phyloP scores from a whole-genome alignment of 805 yeast species.

The Pichia insulana region DNA sequence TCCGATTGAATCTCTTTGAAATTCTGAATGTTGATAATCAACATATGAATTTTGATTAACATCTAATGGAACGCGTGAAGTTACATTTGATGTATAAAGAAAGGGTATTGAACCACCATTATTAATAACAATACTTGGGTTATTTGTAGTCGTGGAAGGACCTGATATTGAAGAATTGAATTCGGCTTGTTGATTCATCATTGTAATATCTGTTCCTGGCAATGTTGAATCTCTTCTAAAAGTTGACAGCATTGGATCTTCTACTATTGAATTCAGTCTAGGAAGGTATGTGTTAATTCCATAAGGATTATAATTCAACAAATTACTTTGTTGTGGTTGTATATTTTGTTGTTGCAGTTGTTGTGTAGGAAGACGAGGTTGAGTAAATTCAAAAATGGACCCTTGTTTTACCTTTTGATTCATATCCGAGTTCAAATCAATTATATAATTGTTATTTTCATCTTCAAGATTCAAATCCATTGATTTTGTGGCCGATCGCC shows the following conservation, averaged over 20 bases:
- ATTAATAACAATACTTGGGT: not conserved
- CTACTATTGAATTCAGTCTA: constrained; percentile 17
- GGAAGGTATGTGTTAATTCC: constrained; percentile 2
- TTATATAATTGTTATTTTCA: not conserved
- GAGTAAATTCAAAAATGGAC: not conserved
- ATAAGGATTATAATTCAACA: not conserved
- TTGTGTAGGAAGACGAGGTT: not conserved
- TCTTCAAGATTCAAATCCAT: not conserved
- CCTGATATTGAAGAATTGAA: not conserved
- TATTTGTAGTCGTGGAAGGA: not conserved
- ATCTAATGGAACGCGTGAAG: constrained; percentile 2
- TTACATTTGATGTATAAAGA: not conserved
- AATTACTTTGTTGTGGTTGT: not conserved
- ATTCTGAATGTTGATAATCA: not conserved
- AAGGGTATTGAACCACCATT: not conserved
- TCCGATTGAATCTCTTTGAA: not conserved
- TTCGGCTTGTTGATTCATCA: not conserved
- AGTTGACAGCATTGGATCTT: constrained; percentile 14
- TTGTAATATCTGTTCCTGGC: constrained; percentile 2
- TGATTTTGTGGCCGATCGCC: not conserved
- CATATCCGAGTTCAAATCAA: not conserved
- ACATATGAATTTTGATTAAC: not conserved
- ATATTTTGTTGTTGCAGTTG: too few species aligned
- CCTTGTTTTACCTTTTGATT: not conserved
- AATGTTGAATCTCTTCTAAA: constrained; percentile 17